Conservation (phyloP, 352 stramenopile species). For the Salisapilia sapeloensis region DNA sequence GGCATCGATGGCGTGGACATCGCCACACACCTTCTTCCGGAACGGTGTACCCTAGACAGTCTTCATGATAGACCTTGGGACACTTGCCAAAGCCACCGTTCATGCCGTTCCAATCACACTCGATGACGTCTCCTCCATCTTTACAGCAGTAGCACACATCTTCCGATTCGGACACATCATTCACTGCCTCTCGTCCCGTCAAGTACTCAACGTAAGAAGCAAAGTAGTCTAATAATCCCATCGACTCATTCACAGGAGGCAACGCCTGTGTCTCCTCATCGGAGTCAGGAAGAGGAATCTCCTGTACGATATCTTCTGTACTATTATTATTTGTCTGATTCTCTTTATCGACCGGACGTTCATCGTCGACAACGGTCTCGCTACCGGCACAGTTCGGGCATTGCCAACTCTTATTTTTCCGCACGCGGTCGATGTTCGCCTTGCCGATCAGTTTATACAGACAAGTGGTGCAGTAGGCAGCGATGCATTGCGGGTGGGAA, state of each 20-base stretch:
- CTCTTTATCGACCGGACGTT: slow-evolving; percentile 2
- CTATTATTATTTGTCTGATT: slow-evolving; percentile 36
- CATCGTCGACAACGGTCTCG: slow-evolving; percentile 1
- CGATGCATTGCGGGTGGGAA: slow-evolving; percentile 20
- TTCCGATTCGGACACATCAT: slow-evolving; percentile 26
- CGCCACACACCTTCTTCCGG: slow-evolving; percentile 36
- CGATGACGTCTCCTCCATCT: slow-evolving; percentile 59
- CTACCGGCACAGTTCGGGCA: slow-evolving; percentile 29
- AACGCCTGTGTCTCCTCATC: slow-evolving; percentile 3
- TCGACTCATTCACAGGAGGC: slow-evolving; percentile 1
- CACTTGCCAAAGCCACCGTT: slow-evolving; percentile 18
- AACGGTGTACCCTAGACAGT: slow-evolving; percentile 48
- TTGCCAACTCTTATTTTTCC: slow-evolving; percentile 31
- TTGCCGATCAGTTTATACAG: slow-evolving; percentile 45
- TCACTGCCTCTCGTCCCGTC: slow-evolving; percentile 15
- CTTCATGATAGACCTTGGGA: slow-evolving; percentile 71
- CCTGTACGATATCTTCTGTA: slow-evolving; percentile 10
- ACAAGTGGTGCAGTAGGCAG: slow-evolving; percentile 35
- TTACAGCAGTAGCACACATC: slow-evolving; percentile 78
- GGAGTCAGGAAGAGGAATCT: slow-evolving; percentile 5
- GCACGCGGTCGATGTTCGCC: slow-evolving; percentile 18
- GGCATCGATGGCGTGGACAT: slow-evolving; percentile 51
- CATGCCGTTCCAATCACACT: slow-evolving; percentile 56
- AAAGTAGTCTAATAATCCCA: slow-evolving; percentile 41
- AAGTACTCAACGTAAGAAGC: slow-evolving; percentile 57